Evolutionary conservation across 208 protist species (phyloP), one percentile per base, ranked within the genome.

Genomic region (Trypanosoma avium): DNA sequence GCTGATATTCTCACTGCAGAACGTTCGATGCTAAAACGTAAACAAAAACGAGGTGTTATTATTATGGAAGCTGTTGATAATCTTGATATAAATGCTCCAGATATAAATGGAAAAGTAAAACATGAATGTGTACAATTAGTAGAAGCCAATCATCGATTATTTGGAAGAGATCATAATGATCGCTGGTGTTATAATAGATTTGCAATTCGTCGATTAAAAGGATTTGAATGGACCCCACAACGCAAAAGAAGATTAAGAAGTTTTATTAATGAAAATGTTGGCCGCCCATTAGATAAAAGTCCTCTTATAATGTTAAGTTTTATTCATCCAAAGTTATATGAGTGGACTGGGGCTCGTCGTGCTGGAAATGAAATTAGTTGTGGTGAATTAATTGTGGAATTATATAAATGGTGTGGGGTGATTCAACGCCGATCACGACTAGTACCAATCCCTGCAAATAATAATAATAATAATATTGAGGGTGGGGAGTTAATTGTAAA

Each of bases 31-130:
- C 54, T 69, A 52, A 53, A 61, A 33, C 76, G 60, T 1, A 62
- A 67, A n/a, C 30, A 72, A 3, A 69, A 70, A 4, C 79, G 77
- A 21, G 80, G 86, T 0, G 86, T 71, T 21, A 50, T 93, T 45
- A 77, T 93, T 17, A 71, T 93, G 13, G 83, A 93, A 67, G 81
- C 76, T 43, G 86, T 93, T 69, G 87, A 89, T 67, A 93, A 93
- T 55, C 72, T 71, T 9, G 83, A 88, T 21, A 77, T 73, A 45
- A 57, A 88, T 47, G 68, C 85, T 4, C 66, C 70, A 10, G 84
- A 90, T 35, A 67, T 90, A 6, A 64, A 84, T 59, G 87, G 87
- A 6, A 36, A 61, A 6, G 70, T 82, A 22, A 65, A 61, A 26
- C 57, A 87, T 64, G 66, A 82, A 58, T 55, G 64, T 19, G 87